Conservation (phyloP, 2,329 filamentous ascomycete species). For the Diaporthe destruens region DNA sequence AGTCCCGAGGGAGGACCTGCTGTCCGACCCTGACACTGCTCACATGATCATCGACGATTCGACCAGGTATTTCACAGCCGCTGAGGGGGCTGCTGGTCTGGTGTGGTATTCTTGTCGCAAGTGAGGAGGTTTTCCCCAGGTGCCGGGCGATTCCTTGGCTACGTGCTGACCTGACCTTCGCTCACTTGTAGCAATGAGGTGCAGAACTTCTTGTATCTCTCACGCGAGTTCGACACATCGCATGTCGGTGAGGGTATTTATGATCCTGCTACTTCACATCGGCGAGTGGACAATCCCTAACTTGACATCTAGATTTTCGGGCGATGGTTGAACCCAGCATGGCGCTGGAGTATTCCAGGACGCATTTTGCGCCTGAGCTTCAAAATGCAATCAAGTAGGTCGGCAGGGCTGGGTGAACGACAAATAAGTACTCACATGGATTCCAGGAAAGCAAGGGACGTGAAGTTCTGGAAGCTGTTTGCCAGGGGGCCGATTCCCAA, state of each 20-base stretch:
- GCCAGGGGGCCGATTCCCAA: conserved; percentile 8
- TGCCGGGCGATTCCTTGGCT: background rate
- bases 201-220: conserved; percentile 32
- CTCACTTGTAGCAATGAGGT: conserved; percentile 6
- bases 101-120: conserved; percentile 34
- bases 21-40: conserved; percentile 7
- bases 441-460: conserved; percentile 18
- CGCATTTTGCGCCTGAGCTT: conserved; percentile 12
- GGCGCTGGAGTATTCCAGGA: conserved; percentile 20
- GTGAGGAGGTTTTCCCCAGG: background rate
- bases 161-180: background rate
- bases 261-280: no score
- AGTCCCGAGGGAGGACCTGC: conserved; percentile 11
- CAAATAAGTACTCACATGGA: background rate
- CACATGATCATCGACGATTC: conserved; percentile 20
- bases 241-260: conserved; percentile 18
- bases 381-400: conserved; percentile 15
- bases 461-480: conserved; percentile 31
- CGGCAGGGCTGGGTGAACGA: background rate
- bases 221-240: conserved; percentile 24
- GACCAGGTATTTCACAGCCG: conserved; percentile 28
- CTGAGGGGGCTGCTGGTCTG: conserved; percentile 15
- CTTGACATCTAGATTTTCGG: background rate
- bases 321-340: conserved; percentile 22
- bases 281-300: background rate